Evolutionary conservation across 176 grass and related monocot genomes (phyloP).

Genomic region (Oryza punctata): DNA sequence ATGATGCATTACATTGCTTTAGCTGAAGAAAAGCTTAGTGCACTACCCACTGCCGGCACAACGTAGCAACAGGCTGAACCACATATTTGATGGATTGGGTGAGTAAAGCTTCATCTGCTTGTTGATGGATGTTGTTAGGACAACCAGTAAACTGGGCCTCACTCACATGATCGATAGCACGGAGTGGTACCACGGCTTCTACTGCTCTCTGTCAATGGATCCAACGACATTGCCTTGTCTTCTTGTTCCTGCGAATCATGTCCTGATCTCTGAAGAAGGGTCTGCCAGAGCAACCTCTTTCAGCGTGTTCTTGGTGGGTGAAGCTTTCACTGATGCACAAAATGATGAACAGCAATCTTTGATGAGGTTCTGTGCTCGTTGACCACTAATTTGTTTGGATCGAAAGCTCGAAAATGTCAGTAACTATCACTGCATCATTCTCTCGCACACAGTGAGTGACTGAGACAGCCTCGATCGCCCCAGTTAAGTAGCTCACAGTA

Average conservation of each 20-base stretch:
- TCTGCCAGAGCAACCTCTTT: background rate
- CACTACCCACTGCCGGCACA: background rate
- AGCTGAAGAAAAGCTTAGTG: background rate
- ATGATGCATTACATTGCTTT: background rate
- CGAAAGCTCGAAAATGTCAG: background rate
- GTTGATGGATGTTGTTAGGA: background rate
- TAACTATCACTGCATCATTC: background rate
- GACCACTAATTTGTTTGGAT: constrained; percentile 28
- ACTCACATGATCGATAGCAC: constrained; percentile 23
- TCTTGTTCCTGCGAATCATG: background rate
- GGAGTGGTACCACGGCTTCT: background rate
- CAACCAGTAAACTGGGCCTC: background rate
- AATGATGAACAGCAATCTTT: background rate
- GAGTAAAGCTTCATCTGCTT: background rate
- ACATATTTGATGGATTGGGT: background rate
- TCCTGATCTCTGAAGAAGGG: background rate
- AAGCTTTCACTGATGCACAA: constrained; percentile 24
- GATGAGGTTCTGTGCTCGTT: background rate
- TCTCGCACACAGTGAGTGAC: background rate
- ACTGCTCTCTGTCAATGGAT: constrained; percentile 7
- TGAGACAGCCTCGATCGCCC: background rate
- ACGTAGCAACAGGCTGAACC: background rate
- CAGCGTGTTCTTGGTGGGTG: background rate
- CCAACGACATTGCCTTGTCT: constrained; percentile 26
- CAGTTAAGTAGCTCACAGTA: background rate